These are phyloP conservation scores for Daldinia vernicosa DNA, from an alignment of 495 filamentous ascomycete genomes.

Conservation along the genomic window DNA sequence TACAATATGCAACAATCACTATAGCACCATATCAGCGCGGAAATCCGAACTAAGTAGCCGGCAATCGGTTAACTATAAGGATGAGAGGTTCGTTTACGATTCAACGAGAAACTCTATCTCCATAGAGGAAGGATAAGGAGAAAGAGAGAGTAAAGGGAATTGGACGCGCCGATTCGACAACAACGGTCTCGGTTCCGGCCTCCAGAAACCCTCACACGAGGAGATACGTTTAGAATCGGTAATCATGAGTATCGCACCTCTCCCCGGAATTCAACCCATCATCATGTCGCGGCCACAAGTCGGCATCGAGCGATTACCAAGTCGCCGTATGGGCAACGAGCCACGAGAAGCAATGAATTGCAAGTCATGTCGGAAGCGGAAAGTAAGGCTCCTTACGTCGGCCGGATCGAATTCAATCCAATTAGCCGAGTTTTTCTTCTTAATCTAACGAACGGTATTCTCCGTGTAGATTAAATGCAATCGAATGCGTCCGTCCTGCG, in stretches of 20 bases:
- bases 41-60: constrained; percentile 9
- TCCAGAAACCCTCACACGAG: constrained; percentile 5
- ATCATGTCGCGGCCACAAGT: constrained; percentile 80
- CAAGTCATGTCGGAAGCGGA: constrained; percentile 90
- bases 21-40: constrained; percentile 24
- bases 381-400: constrained; percentile 59
- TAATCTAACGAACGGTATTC: constrained; percentile 38
- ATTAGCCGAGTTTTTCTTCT: constrained; percentile 12
- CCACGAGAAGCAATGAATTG: constrained; percentile 92
- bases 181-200: constrained; percentile 2
- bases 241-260: constrained; percentile 44
- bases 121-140: constrained; percentile 17
- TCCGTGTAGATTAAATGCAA: constrained; percentile 85
- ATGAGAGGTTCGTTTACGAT: constrained; percentile 20
- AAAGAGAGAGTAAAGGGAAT: neutral
- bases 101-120: constrained; percentile 21
- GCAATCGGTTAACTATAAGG: constrained; percentile 4
- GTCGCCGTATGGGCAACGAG: constrained; percentile 75
- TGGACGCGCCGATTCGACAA: neutral
- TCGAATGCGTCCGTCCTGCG: constrained; percentile 81
- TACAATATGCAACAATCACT: constrained; percentile 26
- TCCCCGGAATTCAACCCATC: constrained; percentile 47
- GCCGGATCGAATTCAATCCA: constrained; percentile 8
- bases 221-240: constrained; percentile 35
- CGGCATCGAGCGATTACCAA: constrained; percentile 82